Evolutionary conservation across 2,329 filamentous ascomycete species (phyloP), one percentile per base, ranked within the genome.

Genomic region (Alternaria triticimaculans): DNA sequence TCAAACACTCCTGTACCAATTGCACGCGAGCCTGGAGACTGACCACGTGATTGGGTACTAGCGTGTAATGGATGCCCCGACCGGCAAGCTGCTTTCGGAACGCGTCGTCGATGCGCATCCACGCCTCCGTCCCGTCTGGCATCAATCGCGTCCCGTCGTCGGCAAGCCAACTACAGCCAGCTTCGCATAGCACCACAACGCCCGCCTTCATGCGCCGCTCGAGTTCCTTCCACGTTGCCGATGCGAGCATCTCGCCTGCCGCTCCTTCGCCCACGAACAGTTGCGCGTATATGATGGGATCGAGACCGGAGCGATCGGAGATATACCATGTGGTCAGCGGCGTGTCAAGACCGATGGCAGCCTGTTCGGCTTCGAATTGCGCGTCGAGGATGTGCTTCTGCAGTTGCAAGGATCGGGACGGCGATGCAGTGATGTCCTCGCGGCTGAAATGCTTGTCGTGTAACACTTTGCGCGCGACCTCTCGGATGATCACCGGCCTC

Each of bases 241-340:
- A 62, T 3, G 54, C 55, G 15, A 79, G 45, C 59, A 82, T 67
- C 0, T 60, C 44, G 0, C 51, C 30, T 1, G 72, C 76, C 1
- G 73, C 72, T 4, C 71, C 72, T 3, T 62, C 43, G 1, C 77
- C 73, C 2, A 77, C 75, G 54, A 79, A 79, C 30, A 71, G 51
- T 9, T 63, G 61, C 0, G 82, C 75, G 57, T 84, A 84, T 6
- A 78, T 77, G n/a, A 84, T 64, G 2, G 82, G 80, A 59, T 84
- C 82, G 3, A 82, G 58, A 2, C 80, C 80, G 2, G 82, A 84
- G 8, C 83, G 78, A 66, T 84, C 82, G 8, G 80, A 82, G 49
- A 84, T 79, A 58, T 81, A 80, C 79, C 79, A 81, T 10, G 28
- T 21, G 0, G 50, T 49, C 15, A 25, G 18, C n/a, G 28, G 18